These are phyloP conservation scores for Sphaerobolus stellatus DNA, from an alignment of 1,284 basidiomycete species.

Conservation along the genomic window DNA sequence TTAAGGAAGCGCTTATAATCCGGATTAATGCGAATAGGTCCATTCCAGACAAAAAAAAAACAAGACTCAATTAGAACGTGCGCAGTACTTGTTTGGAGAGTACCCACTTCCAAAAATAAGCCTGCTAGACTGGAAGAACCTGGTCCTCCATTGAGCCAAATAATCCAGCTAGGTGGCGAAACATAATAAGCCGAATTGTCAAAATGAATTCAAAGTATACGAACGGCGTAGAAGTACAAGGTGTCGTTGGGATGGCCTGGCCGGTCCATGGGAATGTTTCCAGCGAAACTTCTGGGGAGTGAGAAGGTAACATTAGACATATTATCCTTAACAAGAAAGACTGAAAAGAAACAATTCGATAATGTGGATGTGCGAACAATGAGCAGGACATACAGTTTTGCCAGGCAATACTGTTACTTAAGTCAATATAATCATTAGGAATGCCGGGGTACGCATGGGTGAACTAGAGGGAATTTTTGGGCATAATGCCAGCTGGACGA, in stretches of 20 bases:
- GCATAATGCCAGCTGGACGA: not conserved
- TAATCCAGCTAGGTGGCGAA: constrained; percentile 47
- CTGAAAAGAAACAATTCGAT: constrained; percentile 12
- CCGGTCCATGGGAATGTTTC: constrained; percentile 65
- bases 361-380: not conserved
- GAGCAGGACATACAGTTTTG: constrained; percentile 52
- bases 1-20: constrained; percentile 50
- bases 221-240: constrained; percentile 67
- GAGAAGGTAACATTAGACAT: constrained; percentile 66
- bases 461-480: constrained; percentile 15
- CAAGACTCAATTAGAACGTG: not conserved
- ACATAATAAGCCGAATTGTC: not conserved
- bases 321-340: constrained; percentile 50
- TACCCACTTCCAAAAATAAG: constrained; percentile 58
- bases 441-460: constrained; percentile 54
- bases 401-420: constrained; percentile 51
- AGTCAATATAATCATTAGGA: constrained; percentile 43
- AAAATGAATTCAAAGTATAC: not conserved
- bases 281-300: constrained; percentile 58
- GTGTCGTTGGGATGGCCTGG: constrained; percentile 68
- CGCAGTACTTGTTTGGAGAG: too few species aligned
- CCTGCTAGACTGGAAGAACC: constrained; percentile 69
- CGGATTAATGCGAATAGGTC: constrained; percentile 56
- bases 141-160: constrained; percentile 76
- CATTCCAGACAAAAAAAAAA: constrained; percentile 46